Base-by-base conservation (phyloP, 768 basidiomycete species). In the Suillus lakei region DNA sequence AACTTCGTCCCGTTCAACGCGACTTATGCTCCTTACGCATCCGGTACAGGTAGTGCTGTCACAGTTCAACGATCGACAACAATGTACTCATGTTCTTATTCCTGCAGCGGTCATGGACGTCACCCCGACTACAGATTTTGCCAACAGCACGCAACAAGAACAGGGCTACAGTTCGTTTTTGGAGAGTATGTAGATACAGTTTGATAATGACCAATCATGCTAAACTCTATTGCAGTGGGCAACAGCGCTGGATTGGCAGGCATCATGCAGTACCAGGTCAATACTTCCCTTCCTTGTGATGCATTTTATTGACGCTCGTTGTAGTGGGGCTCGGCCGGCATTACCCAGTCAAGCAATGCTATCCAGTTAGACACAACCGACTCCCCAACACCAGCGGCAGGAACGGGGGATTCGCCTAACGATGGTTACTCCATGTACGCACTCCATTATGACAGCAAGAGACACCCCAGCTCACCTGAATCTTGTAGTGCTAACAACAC, bases 1-100 rank as follows among this genome's bases (percentile, higher is more conserved):
- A 72, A 74, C 67, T 91, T 86, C 63, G 86, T 88, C 6, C 88
- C 89, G 0, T 91, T 91, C 80, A 88, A 91, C 70, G 73, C 75
- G 44, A 80, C 83, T 62, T 77, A 64, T 64, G 77, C 64, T 72
- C 83, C 83, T n/a, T 82, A 81, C 65, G 80, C 76, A 36, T 51
- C 79, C 34, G 76, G 80, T 59, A 32, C 64, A n/a, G 64, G 79
- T 78, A 68, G 32, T 46, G 70, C 16, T 12, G 10, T 59, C 38
- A 10, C 2, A 58, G 62, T 39, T 61, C 51, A 39, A 21, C 9
- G 4, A n/a, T 39, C 16, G n/a, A 43, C 38, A n/a, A 12, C 30
- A n/a, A 15, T 30, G 66, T 58, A 65, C 43, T 38, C 59, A 34
- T 60, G 39, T 30, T 30, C n/a, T 53, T 60, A 21, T 44, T 23